These are phyloP conservation scores for Solanum okadae DNA, from an alignment of 257 asterid species.

Conservation along the genomic window DNA sequence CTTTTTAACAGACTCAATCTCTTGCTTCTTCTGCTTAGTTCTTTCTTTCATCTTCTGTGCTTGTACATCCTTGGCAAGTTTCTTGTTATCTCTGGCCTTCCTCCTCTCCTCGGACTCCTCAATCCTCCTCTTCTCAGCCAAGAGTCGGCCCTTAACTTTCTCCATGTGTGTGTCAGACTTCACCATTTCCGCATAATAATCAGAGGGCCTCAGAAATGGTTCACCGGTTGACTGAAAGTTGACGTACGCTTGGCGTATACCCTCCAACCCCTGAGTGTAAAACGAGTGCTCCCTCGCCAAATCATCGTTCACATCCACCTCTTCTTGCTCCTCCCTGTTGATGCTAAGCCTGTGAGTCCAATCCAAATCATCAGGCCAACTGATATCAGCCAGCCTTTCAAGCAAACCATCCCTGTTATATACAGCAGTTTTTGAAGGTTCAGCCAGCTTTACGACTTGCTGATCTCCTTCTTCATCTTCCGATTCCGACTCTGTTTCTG, in stretches of 20 bases:
- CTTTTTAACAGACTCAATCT: constrained; percentile 81
- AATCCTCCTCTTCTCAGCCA: constrained; percentile 64
- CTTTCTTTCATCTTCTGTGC: constrained; percentile 68
- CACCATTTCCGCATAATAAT: constrained; percentile 92
- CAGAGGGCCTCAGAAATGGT: constrained; percentile 73
- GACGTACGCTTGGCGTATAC: constrained; percentile 54
- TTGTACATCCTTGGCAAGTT: constrained; percentile 80
- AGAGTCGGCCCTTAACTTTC: constrained; percentile 76
- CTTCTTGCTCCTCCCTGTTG: constrained; percentile 50
- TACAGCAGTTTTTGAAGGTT: constrained; percentile 73
- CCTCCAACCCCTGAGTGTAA: constrained; percentile 81
- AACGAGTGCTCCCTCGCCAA: constrained; percentile 73
- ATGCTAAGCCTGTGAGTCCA: constrained; percentile 76
- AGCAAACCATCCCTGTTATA: constrained; percentile 59
- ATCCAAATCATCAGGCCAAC: constrained; percentile 63
- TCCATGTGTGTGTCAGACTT: constrained; percentile 85
- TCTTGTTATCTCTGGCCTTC: constrained; percentile 81
- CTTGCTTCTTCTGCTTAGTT: constrained; percentile 84
- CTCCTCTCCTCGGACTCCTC: constrained; percentile 91
- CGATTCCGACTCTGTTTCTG: constrained; percentile 51
- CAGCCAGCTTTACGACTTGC: constrained; percentile 34
- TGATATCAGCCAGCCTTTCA: constrained; percentile 68
- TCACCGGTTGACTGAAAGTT: constrained; percentile 52
- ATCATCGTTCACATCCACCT: constrained; percentile 73
- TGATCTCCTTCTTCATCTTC: constrained; percentile 57